phyloP scores from a whole-genome alignment of 2,329 filamentous ascomycete species.

The Aulographum hederae region DNA sequence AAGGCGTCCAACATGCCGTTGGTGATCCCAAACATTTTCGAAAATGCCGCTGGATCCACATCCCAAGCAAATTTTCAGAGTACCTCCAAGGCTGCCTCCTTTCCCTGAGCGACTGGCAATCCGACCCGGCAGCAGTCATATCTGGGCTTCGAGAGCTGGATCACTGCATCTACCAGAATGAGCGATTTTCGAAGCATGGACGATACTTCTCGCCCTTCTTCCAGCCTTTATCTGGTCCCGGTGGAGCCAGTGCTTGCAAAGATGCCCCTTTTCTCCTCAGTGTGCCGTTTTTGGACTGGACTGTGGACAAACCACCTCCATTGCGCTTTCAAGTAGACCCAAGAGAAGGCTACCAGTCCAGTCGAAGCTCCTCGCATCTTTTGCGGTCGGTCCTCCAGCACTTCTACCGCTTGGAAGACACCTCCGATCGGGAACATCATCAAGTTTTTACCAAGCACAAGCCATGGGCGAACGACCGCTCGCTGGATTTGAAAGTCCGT shows the following conservation, averaged over 20 bases:
- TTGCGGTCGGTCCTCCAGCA: constrained; percentile 22
- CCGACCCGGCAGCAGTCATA: constrained; percentile 7
- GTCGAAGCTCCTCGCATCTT: constrained; percentile 19
- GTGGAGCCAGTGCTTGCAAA: no score
- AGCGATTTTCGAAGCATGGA: constrained; percentile 24
- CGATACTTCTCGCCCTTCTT: constrained; percentile 24
- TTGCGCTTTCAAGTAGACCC: constrained; percentile 23
- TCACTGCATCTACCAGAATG: constrained; percentile 18
- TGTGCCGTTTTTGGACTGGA: constrained; percentile 24
- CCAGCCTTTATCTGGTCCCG: constrained; percentile 12
- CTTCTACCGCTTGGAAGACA: constrained; percentile 25
- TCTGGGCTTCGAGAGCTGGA: constrained; percentile 15
- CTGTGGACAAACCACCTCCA: constrained; percentile 17
- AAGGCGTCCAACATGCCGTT: constrained; percentile 13
- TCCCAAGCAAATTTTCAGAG: constrained; percentile 22
- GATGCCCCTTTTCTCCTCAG: constrained; percentile 19
- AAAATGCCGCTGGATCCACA: constrained; percentile 24
- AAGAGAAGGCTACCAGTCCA: constrained; percentile 21
- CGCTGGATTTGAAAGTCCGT: constrained; percentile 22
- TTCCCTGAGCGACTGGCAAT: constrained; percentile 14
- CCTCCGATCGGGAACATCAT: constrained; percentile 19
- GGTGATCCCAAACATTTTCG: constrained; percentile 11
- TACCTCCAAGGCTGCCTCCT: constrained; percentile 17
- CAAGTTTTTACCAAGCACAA: constrained; percentile 23
- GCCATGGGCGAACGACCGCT: constrained; percentile 22